phyloP scores from a whole-genome alignment of 1,284 basidiomycete genomes.

The Xanthoconium separans region DNA sequence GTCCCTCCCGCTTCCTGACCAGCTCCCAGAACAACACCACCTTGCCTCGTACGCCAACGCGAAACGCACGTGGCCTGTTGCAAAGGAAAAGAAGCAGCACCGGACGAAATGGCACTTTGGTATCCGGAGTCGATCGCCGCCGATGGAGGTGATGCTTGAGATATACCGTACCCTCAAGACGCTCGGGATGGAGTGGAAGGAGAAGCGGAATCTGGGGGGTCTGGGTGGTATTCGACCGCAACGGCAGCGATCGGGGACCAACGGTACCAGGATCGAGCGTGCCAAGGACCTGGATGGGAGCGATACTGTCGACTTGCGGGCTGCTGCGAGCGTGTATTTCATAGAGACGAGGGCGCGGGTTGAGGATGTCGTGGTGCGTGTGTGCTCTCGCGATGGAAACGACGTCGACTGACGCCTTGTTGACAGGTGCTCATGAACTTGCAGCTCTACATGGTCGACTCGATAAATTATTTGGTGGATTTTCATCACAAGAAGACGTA shows the following conservation, averaged over 20 bases:
- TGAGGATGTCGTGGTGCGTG: conserved; percentile 83
- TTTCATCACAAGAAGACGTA: conserved; percentile 97
- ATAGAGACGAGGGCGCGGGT: conserved; percentile 92
- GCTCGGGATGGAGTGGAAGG: conserved; percentile 98
- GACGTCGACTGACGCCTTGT: conserved; percentile 1
- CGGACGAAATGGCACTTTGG: conserved; percentile 97
- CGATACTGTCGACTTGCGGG: conserved; percentile 63
- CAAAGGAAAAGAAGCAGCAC: conserved; percentile 62
- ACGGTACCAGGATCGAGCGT: conserved; percentile 54
- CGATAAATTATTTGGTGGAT: conserved; percentile 95
- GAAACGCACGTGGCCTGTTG: conserved; percentile 47
- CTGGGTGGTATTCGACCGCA: conserved; percentile 46
- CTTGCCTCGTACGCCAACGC: conserved; percentile 64
- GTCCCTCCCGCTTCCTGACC: conserved; percentile 59
- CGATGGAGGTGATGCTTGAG: conserved; percentile 99
- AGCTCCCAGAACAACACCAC: conserved; percentile 50
- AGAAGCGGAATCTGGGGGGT: conserved; percentile 72
- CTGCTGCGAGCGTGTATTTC: conserved; percentile 81
- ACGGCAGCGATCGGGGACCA: conserved; percentile 24
- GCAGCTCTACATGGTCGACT: conserved; percentile 94
- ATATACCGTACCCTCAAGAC: conserved; percentile 92
- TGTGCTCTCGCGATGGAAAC: neutral
- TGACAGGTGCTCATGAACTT: conserved; percentile 93
- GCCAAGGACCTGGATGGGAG: conserved; percentile 63
- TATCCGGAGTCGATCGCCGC: conserved; percentile 90